Conservation (phyloP, 2,329 filamentous ascomycete genomes). For the Diaporthe sp. region DNA sequence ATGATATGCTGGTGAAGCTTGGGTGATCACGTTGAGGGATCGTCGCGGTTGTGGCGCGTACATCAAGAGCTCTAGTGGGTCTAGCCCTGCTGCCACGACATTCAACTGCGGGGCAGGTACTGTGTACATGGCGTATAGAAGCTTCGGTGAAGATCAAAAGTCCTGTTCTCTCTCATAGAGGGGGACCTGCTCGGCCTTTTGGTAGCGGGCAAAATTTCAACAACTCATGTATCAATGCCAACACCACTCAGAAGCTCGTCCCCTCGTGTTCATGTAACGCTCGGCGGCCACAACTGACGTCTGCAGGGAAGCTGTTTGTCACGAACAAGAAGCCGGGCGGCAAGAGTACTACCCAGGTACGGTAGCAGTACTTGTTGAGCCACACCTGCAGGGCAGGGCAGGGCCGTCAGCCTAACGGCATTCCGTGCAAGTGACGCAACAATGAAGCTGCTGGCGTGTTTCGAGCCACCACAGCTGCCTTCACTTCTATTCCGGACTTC, state of each 20-base stretch:
- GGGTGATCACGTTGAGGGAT: slow-evolving; percentile 32
- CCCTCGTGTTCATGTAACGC: neutral
- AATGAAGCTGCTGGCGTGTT: slow-evolving; percentile 29
- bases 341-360: neutral
- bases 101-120: slow-evolving; percentile 21
- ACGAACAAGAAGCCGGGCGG: neutral
- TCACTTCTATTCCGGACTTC: neutral
- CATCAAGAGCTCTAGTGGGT: slow-evolving; percentile 24
- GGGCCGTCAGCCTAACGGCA: slow-evolving; percentile 19
- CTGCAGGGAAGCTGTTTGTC: neutral
- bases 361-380: slow-evolving; percentile 12
- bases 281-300: neutral
- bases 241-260: neutral
- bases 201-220: neutral
- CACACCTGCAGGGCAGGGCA: slow-evolving; percentile 1
- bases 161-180: neutral
- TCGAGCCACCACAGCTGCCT: slow-evolving; percentile 17
- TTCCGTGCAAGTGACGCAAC: slow-evolving; percentile 30
- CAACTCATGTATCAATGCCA: neutral
- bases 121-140: neutral
- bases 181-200: no score
- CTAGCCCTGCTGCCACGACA: slow-evolving; percentile 29
- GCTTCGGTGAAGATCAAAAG: neutral
- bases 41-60: slow-evolving; percentile 31
- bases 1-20: neutral